phyloP scores from a whole-genome alignment of 805 yeast species.

The Myxozyma neotropica region DNA sequence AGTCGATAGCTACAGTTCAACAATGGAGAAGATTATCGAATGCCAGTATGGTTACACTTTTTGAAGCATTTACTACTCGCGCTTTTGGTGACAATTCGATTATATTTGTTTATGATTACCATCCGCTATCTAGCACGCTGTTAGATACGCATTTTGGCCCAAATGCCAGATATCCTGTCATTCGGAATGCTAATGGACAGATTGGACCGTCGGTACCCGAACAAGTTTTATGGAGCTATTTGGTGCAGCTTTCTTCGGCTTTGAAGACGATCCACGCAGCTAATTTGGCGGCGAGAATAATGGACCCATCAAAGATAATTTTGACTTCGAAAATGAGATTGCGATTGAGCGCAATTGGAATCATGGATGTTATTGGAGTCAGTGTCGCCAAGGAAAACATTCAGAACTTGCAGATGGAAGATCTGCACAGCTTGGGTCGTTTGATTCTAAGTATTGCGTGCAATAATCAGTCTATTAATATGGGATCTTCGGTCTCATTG shows the following conservation, averaged over 20 bases:
- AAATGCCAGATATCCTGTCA: constrained; percentile 41
- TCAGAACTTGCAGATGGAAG: constrained; percentile 53
- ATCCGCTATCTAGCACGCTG: constrained; percentile 73
- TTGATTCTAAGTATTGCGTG: constrained; percentile 59
- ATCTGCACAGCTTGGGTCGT: constrained; percentile 60
- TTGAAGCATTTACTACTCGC: constrained; percentile 83
- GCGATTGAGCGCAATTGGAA: constrained; percentile 70
- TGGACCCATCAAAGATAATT: constrained; percentile 69
- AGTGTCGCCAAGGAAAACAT: constrained; percentile 37
- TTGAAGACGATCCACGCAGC: constrained; percentile 63
- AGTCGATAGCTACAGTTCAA: constrained; percentile 61
- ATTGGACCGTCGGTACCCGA: constrained; percentile 53
- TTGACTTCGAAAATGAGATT: constrained; percentile 72
- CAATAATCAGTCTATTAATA: constrained; percentile 12
- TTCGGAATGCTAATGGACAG: constrained; percentile 43
- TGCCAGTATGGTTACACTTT: constrained; percentile 65
- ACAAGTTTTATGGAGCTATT: constrained; percentile 70
- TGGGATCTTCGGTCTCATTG: constrained; percentile 4
- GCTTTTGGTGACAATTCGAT: constrained; percentile 82
- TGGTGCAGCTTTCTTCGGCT: constrained; percentile 74
- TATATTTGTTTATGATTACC: constrained; percentile 79
- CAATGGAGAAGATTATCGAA: constrained; percentile 61
- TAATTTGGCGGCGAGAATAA: constrained; percentile 63
- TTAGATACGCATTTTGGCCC: constrained; percentile 65
- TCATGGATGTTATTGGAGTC: constrained; percentile 59